Percentiles rank a stretch among this genome's conserved stretches.
phyloP scores from a whole-genome alignment of 2,329 filamentous ascomycete species.

The Myrmaecium sp. region DNA sequence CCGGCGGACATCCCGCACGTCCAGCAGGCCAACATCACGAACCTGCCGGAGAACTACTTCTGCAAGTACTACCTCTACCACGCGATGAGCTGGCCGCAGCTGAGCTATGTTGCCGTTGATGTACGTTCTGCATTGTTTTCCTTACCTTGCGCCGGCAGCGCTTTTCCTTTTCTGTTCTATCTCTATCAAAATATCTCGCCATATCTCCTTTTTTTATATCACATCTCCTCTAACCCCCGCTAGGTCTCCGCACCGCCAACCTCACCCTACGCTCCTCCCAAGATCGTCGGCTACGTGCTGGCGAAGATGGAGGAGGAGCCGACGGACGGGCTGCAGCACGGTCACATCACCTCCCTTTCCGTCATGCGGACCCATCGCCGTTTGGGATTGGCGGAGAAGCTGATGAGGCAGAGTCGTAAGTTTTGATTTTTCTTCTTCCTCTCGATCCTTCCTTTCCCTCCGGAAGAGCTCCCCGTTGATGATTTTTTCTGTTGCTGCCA shows the following conservation, averaged over 20 bases:
- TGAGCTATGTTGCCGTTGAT: slow-evolving; percentile 92
- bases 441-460: background rate
- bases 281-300: slow-evolving; percentile 97
- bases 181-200: too few relatives aligned
- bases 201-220: background rate
- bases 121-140: slow-evolving; percentile 16
- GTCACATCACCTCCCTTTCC: slow-evolving; percentile 86
- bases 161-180: background rate
- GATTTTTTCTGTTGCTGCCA: slow-evolving; percentile 17
- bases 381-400: slow-evolving; percentile 84
- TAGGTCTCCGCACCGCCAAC: slow-evolving; percentile 58
- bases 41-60: slow-evolving; percentile 98
- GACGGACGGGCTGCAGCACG: slow-evolving; percentile 74
- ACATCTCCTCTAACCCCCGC: slow-evolving; percentile 2
- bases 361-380: slow-evolving; percentile 93
- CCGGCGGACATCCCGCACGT: slow-evolving; percentile 77
- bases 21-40: slow-evolving; percentile 96
- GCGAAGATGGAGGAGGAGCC: slow-evolving; percentile 99
- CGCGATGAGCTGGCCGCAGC: slow-evolving; percentile 91
- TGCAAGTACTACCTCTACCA: slow-evolving; percentile 99
- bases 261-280: slow-evolving; percentile 71
- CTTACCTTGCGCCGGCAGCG: background rate
- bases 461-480: background rate
- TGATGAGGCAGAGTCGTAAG: slow-evolving; percentile 92
- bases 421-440: slow-evolving; percentile 11